Percentiles rank a stretch among this genome's conserved stretches.
phyloP scores from a whole-genome alignment of 2,329 filamentous ascomycete genomes.

The Sporothrix sp. region DNA sequence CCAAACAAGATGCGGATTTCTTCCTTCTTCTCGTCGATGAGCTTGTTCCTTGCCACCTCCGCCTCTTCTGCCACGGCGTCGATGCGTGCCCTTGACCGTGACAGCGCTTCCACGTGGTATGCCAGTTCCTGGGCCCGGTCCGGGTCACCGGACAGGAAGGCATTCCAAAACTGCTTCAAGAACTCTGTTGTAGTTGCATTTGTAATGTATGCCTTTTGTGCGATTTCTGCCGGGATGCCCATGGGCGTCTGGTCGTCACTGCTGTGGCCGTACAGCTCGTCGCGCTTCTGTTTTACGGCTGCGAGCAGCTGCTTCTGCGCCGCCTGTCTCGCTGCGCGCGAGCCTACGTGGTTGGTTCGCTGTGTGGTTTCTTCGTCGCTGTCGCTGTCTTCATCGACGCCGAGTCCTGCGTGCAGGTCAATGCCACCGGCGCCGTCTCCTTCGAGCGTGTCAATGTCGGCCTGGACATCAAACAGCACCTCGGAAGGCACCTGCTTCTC shows the following conservation, averaged over 20 bases:
- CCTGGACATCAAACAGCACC: conserved; percentile 55
- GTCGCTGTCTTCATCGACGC: conserved; percentile 60
- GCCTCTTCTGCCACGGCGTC: conserved; percentile 71
- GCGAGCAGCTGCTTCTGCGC: conserved; percentile 59
- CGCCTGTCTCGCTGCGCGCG: conserved; percentile 52
- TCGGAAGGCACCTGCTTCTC: conserved; percentile 59
- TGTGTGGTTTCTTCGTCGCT: conserved; percentile 46
- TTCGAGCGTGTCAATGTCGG: conserved; percentile 47
- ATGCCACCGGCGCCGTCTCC: conserved; percentile 40
- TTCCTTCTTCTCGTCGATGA: conserved; percentile 56
- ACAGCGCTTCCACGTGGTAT: conserved; percentile 72
- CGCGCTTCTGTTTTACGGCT: conserved; percentile 52
- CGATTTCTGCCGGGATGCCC: conserved; percentile 46
- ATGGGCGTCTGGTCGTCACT: conserved; percentile 42
- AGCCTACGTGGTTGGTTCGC: conserved; percentile 48
- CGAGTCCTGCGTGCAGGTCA: conserved; percentile 54
- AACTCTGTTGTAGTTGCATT: conserved; percentile 94
- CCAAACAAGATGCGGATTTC: conserved; percentile 63
- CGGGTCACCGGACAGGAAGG: conserved; percentile 80
- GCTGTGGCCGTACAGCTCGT: conserved; percentile 45
- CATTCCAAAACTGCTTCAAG: conserved; percentile 91
- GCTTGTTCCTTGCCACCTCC: conserved; percentile 59
- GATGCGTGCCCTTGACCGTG: conserved; percentile 67
- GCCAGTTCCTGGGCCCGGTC: conserved; percentile 71
- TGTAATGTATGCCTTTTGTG: conserved; percentile 54